Conservation (phyloP, 768 basidiomycete genomes). For the Boletales sp. region DNA sequence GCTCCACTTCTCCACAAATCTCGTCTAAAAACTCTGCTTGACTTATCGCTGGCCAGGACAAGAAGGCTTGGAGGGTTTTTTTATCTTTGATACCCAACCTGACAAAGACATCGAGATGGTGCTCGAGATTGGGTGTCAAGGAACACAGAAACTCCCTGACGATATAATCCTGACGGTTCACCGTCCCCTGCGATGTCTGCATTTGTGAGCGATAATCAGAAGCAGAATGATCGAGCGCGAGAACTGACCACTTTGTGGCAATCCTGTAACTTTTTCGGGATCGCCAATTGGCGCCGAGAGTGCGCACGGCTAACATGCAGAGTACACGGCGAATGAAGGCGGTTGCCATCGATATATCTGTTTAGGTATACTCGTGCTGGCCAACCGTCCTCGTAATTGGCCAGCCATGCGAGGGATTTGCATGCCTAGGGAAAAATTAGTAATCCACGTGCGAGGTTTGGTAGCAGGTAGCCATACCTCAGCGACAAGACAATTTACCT, state of each 20-base stretch:
- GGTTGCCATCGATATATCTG: constrained; percentile 11
- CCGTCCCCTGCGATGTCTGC: no score
- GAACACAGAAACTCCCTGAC: constrained; percentile 19
- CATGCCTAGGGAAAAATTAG: constrained; percentile 3
- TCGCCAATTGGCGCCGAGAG: no score
- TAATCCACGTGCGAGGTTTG: neutral
- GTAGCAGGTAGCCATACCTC: neutral
- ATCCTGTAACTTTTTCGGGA: neutral
- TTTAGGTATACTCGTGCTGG: constrained; percentile 18
- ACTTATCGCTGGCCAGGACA: constrained; percentile 16
- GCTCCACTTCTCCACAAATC: constrained; percentile 2
- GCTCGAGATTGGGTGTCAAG: constrained; percentile 19
- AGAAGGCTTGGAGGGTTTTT: constrained; percentile 19
- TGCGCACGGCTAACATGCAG: neutral
- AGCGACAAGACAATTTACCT: constrained; percentile 7
- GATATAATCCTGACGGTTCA: neutral
- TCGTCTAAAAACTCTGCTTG: constrained; percentile 19
- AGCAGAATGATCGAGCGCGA: no score
- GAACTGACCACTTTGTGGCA: neutral
- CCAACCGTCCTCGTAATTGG: constrained; percentile 16
- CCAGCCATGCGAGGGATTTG: constrained; percentile 15
- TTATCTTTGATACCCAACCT: constrained; percentile 21
- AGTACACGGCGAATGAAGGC: constrained; percentile 1
- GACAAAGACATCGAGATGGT: constrained; percentile 14
- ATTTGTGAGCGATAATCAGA: no score